These are phyloP conservation scores for Hypomontagnella submonticulosa DNA, from an alignment of 495 filamentous ascomycete genomes.

Conservation along the genomic window DNA sequence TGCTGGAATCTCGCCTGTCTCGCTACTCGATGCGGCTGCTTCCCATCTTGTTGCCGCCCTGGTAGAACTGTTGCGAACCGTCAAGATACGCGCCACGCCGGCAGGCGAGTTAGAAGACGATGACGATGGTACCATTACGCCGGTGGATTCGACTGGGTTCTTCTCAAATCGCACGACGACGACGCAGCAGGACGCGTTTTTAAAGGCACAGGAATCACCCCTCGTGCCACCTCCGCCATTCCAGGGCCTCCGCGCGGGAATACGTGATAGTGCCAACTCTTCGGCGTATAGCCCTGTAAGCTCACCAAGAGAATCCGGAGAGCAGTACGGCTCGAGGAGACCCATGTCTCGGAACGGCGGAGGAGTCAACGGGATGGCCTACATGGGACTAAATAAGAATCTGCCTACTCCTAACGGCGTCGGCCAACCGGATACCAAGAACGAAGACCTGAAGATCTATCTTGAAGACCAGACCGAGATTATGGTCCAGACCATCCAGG, in stretches of 20 bases:
- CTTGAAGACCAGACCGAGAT: conserved; percentile 86
- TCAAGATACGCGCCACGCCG: conserved; percentile 83
- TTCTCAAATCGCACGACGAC: conserved; percentile 58
- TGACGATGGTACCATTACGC: conserved; percentile 68
- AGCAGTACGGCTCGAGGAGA: conserved; percentile 47
- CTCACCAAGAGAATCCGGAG: conserved; percentile 63
- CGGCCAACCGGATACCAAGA: conserved; percentile 57
- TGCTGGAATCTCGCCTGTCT: conserved; percentile 91
- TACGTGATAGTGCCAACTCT: conserved; percentile 60
- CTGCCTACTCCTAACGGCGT: conserved; percentile 49
- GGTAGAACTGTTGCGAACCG: conserved; percentile 82
- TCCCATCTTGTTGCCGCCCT: conserved; percentile 87
- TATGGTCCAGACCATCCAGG: conserved; percentile 83
- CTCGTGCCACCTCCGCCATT: conserved; percentile 60
- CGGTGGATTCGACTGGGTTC: conserved; percentile 63
- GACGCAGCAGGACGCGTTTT: conserved; percentile 49
- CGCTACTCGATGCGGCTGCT: conserved; percentile 92
- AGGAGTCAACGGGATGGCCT: conserved; percentile 46
- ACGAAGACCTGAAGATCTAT: conserved; percentile 81
- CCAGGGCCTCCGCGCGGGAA: conserved; percentile 56
- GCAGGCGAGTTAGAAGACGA: conserved; percentile 80
- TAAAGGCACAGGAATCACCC: conserved; percentile 40
- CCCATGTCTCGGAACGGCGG: conserved; percentile 50
- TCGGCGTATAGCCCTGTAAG: conserved; percentile 65
- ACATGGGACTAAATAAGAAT: conserved; percentile 52